Evolutionary conservation across 441 rosid species (phyloP), one percentile per base, ranked within the genome.

Genomic region (Macaranga tanarius): DNA sequence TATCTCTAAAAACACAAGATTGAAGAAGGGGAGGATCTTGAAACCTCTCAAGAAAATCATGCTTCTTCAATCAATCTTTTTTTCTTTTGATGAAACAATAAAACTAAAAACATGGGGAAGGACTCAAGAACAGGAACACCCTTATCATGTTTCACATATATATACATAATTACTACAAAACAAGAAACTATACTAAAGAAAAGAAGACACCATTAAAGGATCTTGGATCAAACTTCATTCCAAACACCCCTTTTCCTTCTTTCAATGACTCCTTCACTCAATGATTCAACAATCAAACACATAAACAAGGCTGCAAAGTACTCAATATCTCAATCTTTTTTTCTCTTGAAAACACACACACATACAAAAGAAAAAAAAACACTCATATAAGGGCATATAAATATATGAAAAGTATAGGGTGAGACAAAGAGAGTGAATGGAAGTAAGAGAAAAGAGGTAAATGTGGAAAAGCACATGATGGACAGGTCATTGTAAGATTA

Each of bases 221-320:
- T 81, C 80, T 86, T 79, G 94, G 94, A 85, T 81, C 88, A 87
- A 88, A 85, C 94, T 83, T 86, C 94, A 89, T 89, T 89, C 94
- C 94, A 77, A 72, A 86, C 87, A 84, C 89, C 81, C 60, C 69
- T 82, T 85, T 87, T 81, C 87, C 84, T 78, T 71, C 67, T 59
- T 80, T 75, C 76, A 63, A 77, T 47, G 72, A 62, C 16, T 47
- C 38, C 10, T 31, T 58, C 61, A 51, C 38, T 57, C 9, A 52
- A 9, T 81, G 79, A 84, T 83, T 84, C 83, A 78, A 73, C 82
- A 81, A 84, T 80, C 77, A 80, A 75, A 72, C 56, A 55, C 38
- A 31, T 31, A 44, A n/a, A 56, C 47, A 74, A 72, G 74, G 71
- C 72, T 79, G 74, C 79, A 40, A 44, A 65, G 59, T 40, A 70